Conservation (phyloP, 768 basidiomycete genomes). For the Gloeopeniophorella convolvens region DNA sequence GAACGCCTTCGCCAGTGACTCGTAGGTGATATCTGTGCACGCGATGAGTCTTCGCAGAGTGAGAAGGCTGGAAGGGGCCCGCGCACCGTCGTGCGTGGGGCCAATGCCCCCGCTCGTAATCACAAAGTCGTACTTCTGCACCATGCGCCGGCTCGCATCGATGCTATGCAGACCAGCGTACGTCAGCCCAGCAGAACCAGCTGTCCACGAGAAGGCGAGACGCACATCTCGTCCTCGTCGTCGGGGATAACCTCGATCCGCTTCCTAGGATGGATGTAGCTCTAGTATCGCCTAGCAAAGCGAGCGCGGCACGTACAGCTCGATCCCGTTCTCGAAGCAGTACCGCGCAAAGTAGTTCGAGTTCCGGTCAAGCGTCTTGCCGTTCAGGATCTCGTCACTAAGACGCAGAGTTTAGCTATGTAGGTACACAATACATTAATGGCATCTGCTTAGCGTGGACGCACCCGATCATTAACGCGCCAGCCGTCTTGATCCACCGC, state of each 20-base stretch:
- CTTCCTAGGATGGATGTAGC: conserved; percentile 42
- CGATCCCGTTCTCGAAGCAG: conserved; percentile 82
- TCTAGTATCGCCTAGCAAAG: conserved; percentile 20
- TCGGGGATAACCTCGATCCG: conserved; percentile 90
- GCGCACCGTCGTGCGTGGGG: conserved; percentile 80
- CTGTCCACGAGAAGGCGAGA: conserved; percentile 9
- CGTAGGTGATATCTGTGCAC: conserved; percentile 76
- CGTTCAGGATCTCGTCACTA: conserved; percentile 90
- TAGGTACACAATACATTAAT: not conserved
- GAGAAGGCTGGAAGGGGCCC: not conserved
- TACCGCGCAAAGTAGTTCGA: conserved; percentile 83
- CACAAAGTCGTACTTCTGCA: conserved; percentile 79
- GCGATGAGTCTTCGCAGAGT: not conserved
- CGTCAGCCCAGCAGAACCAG: not conserved
- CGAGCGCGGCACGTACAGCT: conserved; percentile 46
- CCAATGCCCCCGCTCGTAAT: conserved; percentile 90
- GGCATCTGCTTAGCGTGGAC: conserved; percentile 18
- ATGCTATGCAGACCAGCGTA: too few species aligned
- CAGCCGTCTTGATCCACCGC: conserved; percentile 65
- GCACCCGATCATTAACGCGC: conserved; percentile 71
- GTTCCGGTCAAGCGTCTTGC: conserved; percentile 81
- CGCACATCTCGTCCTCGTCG: conserved; percentile 84
- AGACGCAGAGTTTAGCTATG: not conserved
- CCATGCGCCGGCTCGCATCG: conserved; percentile 81
- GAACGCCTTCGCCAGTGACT: conserved; percentile 83